Percentiles rank a stretch among this genome's conserved stretches.
Conservation (phyloP, 768 basidiomycete genomes). For the Pisolithus microcarpus region DNA sequence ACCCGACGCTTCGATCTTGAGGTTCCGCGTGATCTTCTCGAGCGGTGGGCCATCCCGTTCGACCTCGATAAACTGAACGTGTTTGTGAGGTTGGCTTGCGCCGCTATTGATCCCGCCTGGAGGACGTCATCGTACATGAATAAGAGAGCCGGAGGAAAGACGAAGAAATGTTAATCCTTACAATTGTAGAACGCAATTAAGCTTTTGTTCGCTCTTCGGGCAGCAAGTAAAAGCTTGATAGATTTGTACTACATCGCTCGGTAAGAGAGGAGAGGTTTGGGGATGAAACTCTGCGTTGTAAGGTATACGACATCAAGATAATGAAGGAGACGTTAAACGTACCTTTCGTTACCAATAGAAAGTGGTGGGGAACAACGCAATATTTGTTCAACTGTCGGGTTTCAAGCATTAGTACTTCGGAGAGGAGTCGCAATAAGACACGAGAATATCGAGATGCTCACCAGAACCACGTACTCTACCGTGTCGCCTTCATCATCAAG, state of each 20-base stretch:
- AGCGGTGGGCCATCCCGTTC: constrained; percentile 66
- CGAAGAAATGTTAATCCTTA: constrained; percentile 23
- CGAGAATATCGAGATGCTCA: constrained; percentile 29
- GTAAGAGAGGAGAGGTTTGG: constrained; percentile 75
- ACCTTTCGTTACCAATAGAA: constrained; percentile 86
- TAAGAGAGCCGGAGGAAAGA: background rate
- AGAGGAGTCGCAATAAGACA: constrained; percentile 1
- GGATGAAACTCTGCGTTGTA: constrained; percentile 53
- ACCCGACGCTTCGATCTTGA: constrained; percentile 56
- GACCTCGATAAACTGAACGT: constrained; percentile 77
- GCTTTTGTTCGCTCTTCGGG: constrained; percentile 47
- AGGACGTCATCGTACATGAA: background rate
- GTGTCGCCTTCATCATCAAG: constrained; percentile 43
- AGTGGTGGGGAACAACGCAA: constrained; percentile 77
- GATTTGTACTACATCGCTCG: constrained; percentile 68
- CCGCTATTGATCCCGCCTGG: constrained; percentile 73
- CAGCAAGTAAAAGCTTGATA: constrained; percentile 71
- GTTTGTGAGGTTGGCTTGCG: constrained; percentile 87
- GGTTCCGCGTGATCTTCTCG: constrained; percentile 56
- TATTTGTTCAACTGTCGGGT: constrained; percentile 71
- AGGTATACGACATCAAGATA: background rate
- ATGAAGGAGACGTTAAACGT: constrained; percentile 6
- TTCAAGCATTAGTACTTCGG: background rate
- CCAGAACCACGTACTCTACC: constrained; percentile 62
- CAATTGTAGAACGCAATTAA: constrained; percentile 92